Percentiles rank a stretch among this genome's conserved stretches.
Evolutionary conservation across 2,329 filamentous ascomycete genomes (phyloP).

Genomic region (Colletotrichum sp.): DNA sequence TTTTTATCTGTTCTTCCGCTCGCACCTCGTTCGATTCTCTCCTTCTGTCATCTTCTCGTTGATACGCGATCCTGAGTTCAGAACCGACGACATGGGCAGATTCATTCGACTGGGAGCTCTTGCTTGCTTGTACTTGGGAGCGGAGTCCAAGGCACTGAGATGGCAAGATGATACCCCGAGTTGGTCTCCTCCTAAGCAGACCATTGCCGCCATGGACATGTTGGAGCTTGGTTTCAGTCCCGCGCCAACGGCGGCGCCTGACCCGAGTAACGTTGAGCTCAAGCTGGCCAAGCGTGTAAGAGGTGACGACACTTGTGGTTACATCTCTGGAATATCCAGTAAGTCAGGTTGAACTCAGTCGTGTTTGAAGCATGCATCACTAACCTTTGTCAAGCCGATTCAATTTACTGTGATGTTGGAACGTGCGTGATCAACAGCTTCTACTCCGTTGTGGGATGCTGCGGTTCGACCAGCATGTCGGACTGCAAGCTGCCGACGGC

Average conservation of each 20-base stretch:
- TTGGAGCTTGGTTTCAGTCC: constrained; percentile 20
- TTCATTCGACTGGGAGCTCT: constrained; percentile 23
- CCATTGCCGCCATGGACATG: constrained; percentile 25
- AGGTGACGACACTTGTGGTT: constrained; percentile 35
- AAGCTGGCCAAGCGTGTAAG: constrained; percentile 26
- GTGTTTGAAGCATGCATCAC: neutral
- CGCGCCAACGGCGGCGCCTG: constrained; percentile 23
- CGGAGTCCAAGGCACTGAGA: constrained; percentile 26
- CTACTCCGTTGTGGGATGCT: constrained; percentile 34
- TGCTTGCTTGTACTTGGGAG: constrained; percentile 23
- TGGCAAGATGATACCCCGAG: constrained; percentile 26
- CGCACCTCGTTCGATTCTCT: neutral
- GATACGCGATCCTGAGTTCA: neutral
- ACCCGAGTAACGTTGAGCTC: constrained; percentile 4
- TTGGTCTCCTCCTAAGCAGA: constrained; percentile 31
- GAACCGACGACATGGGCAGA: constrained; percentile 24
- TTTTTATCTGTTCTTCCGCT: neutral
- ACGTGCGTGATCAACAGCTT: constrained; percentile 33
- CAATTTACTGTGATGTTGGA: constrained; percentile 31
- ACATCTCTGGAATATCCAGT: constrained; percentile 30
- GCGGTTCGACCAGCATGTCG: constrained; percentile 27
- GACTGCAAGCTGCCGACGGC: constrained; percentile 25
- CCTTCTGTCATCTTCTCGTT: neutral
- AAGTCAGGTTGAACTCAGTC: neutral
- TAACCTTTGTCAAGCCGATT: constrained; percentile 2